A percentile compares a stretch with the other conserved stretches of the same genome.
These are phyloP conservation scores for Irineochytrium annulatum DNA, from an alignment of 192 early-diverging fungal species.

Conservation along the genomic window DNA sequence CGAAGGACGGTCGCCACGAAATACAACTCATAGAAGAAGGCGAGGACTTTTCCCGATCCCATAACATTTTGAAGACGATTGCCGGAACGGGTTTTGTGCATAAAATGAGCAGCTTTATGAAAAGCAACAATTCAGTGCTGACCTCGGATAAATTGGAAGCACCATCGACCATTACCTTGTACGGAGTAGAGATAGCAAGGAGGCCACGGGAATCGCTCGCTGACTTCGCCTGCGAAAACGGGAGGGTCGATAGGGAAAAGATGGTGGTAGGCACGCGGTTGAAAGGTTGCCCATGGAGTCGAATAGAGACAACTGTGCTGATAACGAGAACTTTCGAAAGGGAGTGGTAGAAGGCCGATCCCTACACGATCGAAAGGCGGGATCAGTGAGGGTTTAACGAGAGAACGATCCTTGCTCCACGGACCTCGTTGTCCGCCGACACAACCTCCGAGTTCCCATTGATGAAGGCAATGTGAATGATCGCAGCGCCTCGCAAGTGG, in stretches of 20 bases:
- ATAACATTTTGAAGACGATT: not conserved
- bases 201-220: slow-evolving; percentile 19
- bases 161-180: slow-evolving; percentile 17
- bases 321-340: slow-evolving; percentile 17
- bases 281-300: slow-evolving; percentile 20
- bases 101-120: not conserved
- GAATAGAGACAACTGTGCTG: slow-evolving; percentile 13
- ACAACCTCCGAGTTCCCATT: slow-evolving; percentile 26
- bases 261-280: slow-evolving; percentile 20
- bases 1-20: not conserved
- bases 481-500: slow-evolving; percentile 29
- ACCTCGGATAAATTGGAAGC: not conserved
- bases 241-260: slow-evolving; percentile 19
- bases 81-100: slow-evolving; percentile 7
- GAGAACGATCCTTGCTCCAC: not conserved
- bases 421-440: slow-evolving; percentile 44
- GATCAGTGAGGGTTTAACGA: not conserved
- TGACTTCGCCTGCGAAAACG: not conserved
- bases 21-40: not conserved
- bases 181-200: slow-evolving; percentile 29
- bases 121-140: not conserved
- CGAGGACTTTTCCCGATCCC: not conserved
- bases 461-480: slow-evolving; percentile 39
- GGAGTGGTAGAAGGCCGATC: slow-evolving; percentile 40
- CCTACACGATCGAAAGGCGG: slow-evolving; percentile 20